These are phyloP conservation scores for Eustoma russellianum DNA, from an alignment of 257 asterid genomes.

Conservation along the genomic window DNA sequence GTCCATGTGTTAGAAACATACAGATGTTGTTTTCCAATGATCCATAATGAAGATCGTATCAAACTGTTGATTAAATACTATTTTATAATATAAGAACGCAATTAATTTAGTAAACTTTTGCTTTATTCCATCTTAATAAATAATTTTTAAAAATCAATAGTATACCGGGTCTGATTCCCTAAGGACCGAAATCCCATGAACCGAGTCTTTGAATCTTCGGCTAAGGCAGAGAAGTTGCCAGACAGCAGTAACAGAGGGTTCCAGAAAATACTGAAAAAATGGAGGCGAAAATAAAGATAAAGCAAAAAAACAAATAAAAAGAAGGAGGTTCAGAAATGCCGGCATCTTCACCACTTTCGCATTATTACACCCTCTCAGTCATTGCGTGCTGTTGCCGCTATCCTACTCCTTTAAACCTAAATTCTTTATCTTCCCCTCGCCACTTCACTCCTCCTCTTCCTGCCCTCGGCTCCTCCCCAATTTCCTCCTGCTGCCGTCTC, in stretches of 20 bases:
- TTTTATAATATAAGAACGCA: no score
- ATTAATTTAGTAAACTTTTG: no score
- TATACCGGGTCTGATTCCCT: no score
- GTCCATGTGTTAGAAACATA: no score
- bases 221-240: background rate
- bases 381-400: slow-evolving; percentile 37
- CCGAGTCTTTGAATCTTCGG: background rate
- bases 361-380: slow-evolving; percentile 8
- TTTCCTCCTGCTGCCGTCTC: slow-evolving; percentile 27
- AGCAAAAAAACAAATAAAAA: background rate
- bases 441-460: slow-evolving; percentile 15
- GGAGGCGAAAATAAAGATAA: background rate
- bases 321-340: background rate
- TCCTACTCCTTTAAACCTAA: slow-evolving; percentile 38
- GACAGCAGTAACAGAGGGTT: no score
- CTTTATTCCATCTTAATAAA: no score
- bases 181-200: no score
- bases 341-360: slow-evolving; percentile 1
- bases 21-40: no score
- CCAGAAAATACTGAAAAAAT: background rate
- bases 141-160: no score
- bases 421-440: slow-evolving; percentile 17
- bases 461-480: slow-evolving; percentile 6
- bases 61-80: no score
- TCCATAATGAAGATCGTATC: no score